These are phyloP conservation scores for Monilinia polystroma DNA, from an alignment of 2,329 filamentous ascomycete species.

Conservation along the genomic window DNA sequence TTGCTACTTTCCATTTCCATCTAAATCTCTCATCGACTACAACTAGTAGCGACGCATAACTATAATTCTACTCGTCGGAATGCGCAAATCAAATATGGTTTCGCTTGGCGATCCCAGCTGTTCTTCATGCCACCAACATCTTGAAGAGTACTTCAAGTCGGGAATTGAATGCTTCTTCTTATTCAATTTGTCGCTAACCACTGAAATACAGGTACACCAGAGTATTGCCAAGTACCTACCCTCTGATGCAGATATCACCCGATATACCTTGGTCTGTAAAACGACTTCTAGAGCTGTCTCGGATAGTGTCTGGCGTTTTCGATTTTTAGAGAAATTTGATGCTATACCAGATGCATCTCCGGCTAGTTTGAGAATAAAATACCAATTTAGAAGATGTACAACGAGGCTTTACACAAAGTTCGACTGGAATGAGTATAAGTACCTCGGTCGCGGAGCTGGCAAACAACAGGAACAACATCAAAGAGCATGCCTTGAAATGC, in stretches of 20 bases:
- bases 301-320: slow-evolving; percentile 48
- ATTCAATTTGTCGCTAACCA: slow-evolving; percentile 12
- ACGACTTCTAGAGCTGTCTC: slow-evolving; percentile 43
- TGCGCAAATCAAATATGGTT: neutral
- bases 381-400: slow-evolving; percentile 42
- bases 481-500: slow-evolving; percentile 40
- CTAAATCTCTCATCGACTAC: neutral
- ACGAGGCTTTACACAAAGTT: slow-evolving; percentile 35
- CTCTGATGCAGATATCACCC: slow-evolving; percentile 46
- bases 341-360: slow-evolving; percentile 35
- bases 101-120: neutral
- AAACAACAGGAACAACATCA: slow-evolving; percentile 3
- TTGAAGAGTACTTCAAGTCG: neutral
- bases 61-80: neutral
- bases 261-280: slow-evolving; percentile 45
- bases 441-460: neutral
- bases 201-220: slow-evolving; percentile 36
- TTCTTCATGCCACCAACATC: neutral
- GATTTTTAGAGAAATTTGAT: slow-evolving; percentile 47
- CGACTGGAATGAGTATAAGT: slow-evolving; percentile 16
- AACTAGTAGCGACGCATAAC: too few relatives aligned
- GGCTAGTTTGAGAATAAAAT: slow-evolving; percentile 35
- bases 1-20: neutral
- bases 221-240: slow-evolving; percentile 34
- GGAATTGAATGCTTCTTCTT: neutral